Base-by-base conservation (phyloP, 768 basidiomycete species). In the Hypsizygus marmoreus region DNA sequence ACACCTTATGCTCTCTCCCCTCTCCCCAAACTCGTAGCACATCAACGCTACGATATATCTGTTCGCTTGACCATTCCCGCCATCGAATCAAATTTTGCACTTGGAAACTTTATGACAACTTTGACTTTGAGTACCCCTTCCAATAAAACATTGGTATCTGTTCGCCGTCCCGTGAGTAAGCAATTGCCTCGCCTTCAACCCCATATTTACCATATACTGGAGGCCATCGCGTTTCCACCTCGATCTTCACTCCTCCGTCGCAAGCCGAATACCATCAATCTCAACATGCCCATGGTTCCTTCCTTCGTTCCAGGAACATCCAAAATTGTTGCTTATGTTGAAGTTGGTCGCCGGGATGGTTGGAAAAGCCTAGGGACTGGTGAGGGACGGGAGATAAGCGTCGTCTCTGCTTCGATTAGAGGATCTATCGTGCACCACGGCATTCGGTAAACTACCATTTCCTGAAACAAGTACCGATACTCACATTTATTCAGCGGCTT, bases 81-180 rank as follows among this genome's bases (percentile, higher is more conserved):
- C 3, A 76, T 77, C 13, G 80, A 83, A 47, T 64, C 82, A 16
- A 92, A 90, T 66, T 70, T 79, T 55, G 82, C 72, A 4, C 79
- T 93, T 2, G 91, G 91, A 31, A 93, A 93, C 62, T 93, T 92
- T 64, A 93, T 93, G 91, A 70, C 81, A 4, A 76, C 72, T 33
- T 60, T 92, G 26, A 81, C 75, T 1, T 65, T 93, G 20, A 71
- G 68, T 2, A 82, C 83, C 0, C 54, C 71, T 22, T 72, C 74
- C 13, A 91, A 91, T 62, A 78, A 75, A 56, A 86, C 88, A 5
- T 66, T 93, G 19, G 64, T 69, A 4, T 66, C 73, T 12, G 70
- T 80, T 44, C 82, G 88, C 49, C 75, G 79, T 50, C 80, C 90
- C 9, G 90, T 91, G 58, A 58, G 85, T 74, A 1, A 20, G 9